Evolutionary conservation across 2,329 filamentous ascomycete species (phyloP), one percentile per base, ranked within the genome.

Genomic region (Zasmidium cellare): DNA sequence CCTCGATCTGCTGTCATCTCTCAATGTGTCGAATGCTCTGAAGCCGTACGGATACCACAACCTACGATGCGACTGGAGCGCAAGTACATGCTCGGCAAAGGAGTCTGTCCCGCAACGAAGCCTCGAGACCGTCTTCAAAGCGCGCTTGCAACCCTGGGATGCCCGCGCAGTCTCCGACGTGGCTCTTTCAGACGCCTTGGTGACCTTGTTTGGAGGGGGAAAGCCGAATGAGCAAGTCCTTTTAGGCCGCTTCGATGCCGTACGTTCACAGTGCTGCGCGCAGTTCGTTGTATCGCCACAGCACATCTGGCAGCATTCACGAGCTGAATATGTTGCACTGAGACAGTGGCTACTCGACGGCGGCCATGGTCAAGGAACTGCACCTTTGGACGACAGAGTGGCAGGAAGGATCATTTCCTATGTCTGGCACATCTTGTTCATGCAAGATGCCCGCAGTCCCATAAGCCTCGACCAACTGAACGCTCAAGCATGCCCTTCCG

Each of bases 281-380:
- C 83, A 84, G 60, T 85, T 84, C 66, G 80, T 78, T 12, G 81
- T 84, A 20, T 74, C 77, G 2, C 71, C 79, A 3, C 74, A 79
- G 12, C 73, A 75, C 18, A 76, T 84, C 18, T 77, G 75, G 69
- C 76, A 78, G 57, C 80, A 83, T 67, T 74, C 75, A 0, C 72
- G 75, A 1, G 78, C 79, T 11, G 79, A 83, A 62, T 83, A 84
- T 64, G 65, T 80, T 14, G 80, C 66, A 22, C 51, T 84, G 53
- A 73, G 82, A 38, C 77, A 82, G 60, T 85, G 82, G 82, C 68
- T 85, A 31, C 69, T 81, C 7, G 78, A 81, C 65, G 76, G 58
- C 2, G 58, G 62, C 22, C 9, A 49, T 16, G n/a, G 44, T 2
- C 7, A 14, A 41, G 35, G 35, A 9, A 52, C 51, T 2, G 66